Percentiles rank a stretch among this genome's conserved stretches.
Conservation (phyloP, 768 basidiomycete genomes). For the Xerocomus brunneocitrinus region DNA sequence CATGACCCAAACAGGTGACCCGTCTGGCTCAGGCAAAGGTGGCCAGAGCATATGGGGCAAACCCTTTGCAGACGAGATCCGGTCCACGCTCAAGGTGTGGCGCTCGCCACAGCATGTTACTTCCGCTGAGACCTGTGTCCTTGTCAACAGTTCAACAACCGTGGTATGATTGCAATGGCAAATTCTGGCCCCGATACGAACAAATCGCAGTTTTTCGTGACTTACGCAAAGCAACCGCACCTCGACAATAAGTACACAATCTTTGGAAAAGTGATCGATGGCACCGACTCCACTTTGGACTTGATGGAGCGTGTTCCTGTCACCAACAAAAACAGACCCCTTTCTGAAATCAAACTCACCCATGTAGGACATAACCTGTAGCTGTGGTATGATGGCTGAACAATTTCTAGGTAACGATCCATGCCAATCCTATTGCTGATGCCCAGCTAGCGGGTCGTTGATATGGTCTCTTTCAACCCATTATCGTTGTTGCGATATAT, state of each 20-base stretch:
- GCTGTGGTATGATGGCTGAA: constrained; percentile 1
- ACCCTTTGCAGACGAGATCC: constrained; percentile 87
- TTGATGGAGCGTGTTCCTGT: constrained; percentile 92
- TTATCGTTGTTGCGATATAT: neutral
- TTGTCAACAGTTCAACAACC: constrained; percentile 76
- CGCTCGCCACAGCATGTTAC: neutral
- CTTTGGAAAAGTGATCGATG: constrained; percentile 97
- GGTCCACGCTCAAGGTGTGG: constrained; percentile 87
- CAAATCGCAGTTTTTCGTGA: constrained; percentile 87
- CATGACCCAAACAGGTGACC: constrained; percentile 94
- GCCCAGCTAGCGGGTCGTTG: constrained; percentile 36
- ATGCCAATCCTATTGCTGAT: constrained; percentile 94
- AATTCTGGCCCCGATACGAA: constrained; percentile 94
- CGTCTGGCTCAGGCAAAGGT: constrained; percentile 86
- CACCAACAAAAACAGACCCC: constrained; percentile 83
- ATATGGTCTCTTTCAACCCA: constrained; percentile 1
- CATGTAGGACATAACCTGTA: constrained; percentile 47
- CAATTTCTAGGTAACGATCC: constrained; percentile 66
- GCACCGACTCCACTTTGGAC: constrained; percentile 89
- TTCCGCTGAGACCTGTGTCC: neutral
- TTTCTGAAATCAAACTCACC: constrained; percentile 78
- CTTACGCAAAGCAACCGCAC: constrained; percentile 90
- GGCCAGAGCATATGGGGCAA: constrained; percentile 96
- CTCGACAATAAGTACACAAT: constrained; percentile 94
- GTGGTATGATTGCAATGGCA: constrained; percentile 97